Conservation (phyloP, 1,284 basidiomycete species). For the Sparassis latifolia region DNA sequence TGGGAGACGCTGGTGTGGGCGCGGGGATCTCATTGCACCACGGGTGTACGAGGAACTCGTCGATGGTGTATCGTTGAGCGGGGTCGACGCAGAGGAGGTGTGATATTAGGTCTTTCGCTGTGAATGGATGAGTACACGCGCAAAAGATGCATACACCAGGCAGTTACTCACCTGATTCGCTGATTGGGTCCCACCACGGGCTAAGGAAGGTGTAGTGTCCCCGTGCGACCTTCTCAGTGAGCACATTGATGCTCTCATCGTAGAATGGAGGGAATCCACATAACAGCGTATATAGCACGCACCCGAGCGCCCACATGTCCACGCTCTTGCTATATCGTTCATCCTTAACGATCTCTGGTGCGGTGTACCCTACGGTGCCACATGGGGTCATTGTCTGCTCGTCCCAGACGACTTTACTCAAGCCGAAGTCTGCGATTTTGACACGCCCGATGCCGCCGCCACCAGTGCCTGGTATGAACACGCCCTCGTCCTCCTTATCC, state of each 20-base stretch:
- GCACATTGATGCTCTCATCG: conserved; percentile 96
- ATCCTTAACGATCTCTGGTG: conserved; percentile 99
- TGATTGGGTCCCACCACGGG: conserved; percentile 99
- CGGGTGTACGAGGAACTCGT: conserved; percentile 95
- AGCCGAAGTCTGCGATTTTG: conserved; percentile 98
- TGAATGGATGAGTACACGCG: background rate
- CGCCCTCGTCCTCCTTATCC: conserved; percentile 98
- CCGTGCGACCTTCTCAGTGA: conserved; percentile 97
- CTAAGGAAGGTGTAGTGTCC: conserved; percentile 98
- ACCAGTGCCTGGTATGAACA: conserved; percentile 86
- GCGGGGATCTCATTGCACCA: conserved; percentile 80
- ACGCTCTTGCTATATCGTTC: conserved; percentile 98
- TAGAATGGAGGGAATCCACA: conserved; percentile 99
- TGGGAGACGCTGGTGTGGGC: conserved; percentile 45
- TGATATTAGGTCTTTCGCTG: conserved; percentile 93
- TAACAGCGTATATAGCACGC: conserved; percentile 97
- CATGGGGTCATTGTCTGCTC: conserved; percentile 99
- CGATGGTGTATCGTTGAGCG: conserved; percentile 92
- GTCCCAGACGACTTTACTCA: conserved; percentile 98
- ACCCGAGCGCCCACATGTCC: conserved; percentile 99
- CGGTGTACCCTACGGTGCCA: conserved; percentile 98
- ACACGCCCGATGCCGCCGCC: conserved; percentile 97
- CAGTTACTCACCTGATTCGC: conserved; percentile 54
- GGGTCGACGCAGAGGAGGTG: conserved; percentile 97
- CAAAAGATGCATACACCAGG: conserved; percentile 8